phyloP scores from a whole-genome alignment of 805 yeast genomes.

The Schwanniomyces polymorphus region DNA sequence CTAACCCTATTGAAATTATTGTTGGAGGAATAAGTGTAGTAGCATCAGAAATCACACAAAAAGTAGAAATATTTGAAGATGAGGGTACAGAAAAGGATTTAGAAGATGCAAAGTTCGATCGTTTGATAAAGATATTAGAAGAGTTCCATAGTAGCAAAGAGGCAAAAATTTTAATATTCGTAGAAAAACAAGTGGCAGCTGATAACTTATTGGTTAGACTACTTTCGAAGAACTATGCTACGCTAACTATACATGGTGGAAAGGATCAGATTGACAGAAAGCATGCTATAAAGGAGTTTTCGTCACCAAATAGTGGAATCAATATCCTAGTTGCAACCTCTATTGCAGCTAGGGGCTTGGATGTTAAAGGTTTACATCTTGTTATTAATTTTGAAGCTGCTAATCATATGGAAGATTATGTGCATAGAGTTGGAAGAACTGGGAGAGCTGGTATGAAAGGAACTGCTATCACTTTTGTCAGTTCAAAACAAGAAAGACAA shows the following conservation, averaged over 20 bases:
- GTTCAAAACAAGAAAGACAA: slow-evolving; percentile 58
- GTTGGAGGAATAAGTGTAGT: slow-evolving; percentile 83
- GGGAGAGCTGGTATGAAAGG: slow-evolving; percentile 90
- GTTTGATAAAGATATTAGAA: slow-evolving; percentile 57
- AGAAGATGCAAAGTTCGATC: slow-evolving; percentile 46
- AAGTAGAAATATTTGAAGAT: slow-evolving; percentile 59
- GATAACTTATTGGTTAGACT: slow-evolving; percentile 64
- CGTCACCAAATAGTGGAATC: slow-evolving; percentile 49
- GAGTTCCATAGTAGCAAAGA: slow-evolving; percentile 30
- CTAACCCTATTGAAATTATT: slow-evolving; percentile 68
- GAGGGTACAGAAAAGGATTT: slow-evolving; percentile 35
- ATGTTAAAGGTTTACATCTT: slow-evolving; percentile 79
- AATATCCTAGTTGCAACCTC: slow-evolving; percentile 86
- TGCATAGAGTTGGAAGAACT: slow-evolving; percentile 94
- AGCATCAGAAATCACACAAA: slow-evolving; percentile 76
- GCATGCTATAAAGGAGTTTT: slow-evolving; percentile 67
- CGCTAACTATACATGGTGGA: slow-evolving; percentile 87
- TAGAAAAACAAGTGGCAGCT: slow-evolving; percentile 86
- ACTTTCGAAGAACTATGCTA: slow-evolving; percentile 50
- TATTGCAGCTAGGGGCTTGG: slow-evolving; percentile 92
- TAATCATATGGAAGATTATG: slow-evolving; percentile 89
- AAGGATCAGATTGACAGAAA: slow-evolving; percentile 84
- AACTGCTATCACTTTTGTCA: slow-evolving; percentile 57
- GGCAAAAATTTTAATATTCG: slow-evolving; percentile 73
- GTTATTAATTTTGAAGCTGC: slow-evolving; percentile 79